Evolutionary conservation across 176 grass and related monocot genomes (phyloP), one percentile per base, ranked within the genome.

Genomic region (Secale cereale): DNA sequence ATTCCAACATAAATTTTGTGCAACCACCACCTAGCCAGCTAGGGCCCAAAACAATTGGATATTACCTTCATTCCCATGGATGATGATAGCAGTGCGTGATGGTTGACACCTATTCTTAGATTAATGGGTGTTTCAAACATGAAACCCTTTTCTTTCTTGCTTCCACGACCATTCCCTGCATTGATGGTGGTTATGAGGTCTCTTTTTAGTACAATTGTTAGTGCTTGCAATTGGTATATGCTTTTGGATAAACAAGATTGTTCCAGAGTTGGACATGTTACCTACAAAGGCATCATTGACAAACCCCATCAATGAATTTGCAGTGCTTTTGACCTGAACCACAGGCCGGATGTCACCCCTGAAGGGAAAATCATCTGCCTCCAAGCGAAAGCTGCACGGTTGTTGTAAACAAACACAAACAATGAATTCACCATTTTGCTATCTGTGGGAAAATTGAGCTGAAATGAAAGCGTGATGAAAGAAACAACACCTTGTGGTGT

Each of bases 271-370:
- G 39, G 61, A 35, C 31, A 84, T 76, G 68, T 85, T 91, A 98
- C 96, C 71, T 74, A 41, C 71, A 27, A 74, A 74, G 70, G 25
- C 71, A 74, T 74, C 14, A 48, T 74, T 74, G 40, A 74, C 71
- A 74, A 74, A 74, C 29, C 25, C 71, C 25, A 74, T 28, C 71
- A 74, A 29, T 48, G 87, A 84, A 75, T 98, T 91, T 17, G 87
- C 78, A 50, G 65, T 83, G 63, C 84, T 93, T 77, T 86, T 85
- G 66, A 98, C 32, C 64, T 85, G 85, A 91, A 94, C 41, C 80
- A 98, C 96, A 65, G 96, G 93, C 27, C 88, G 84, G 80, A 98
- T 95, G 62, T 98, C 93, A 28, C 28, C 57, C 69, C 96, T 93
- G 82, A 95, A 90, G n/a, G 96, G 93, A 59, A 98, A 88, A 85